phyloP scores from a whole-genome alignment of 768 basidiomycete genomes.

The Psilocybe azurescens region DNA sequence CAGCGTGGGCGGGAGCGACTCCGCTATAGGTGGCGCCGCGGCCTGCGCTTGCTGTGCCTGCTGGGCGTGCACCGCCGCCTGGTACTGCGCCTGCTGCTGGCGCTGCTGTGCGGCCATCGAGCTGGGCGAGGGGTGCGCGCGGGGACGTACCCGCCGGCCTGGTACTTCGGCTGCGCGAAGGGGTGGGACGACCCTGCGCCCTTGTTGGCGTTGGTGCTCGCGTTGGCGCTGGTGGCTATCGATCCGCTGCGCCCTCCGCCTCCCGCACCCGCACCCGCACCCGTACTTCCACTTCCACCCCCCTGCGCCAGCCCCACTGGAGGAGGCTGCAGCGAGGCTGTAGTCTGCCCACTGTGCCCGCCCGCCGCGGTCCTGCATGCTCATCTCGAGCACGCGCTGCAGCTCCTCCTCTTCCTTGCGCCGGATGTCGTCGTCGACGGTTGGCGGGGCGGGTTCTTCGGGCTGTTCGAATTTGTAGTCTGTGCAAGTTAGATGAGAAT shows the following conservation, averaged over 20 bases:
- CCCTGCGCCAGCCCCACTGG: conserved; percentile 21
- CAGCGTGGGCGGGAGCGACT: conserved; percentile 3
- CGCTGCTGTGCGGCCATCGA: conserved; percentile 28
- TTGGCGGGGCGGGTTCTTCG: conserved; percentile 67
- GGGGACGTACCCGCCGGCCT: conserved; percentile 60
- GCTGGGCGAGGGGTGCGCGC: conserved; percentile 52
- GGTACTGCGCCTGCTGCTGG: conserved; percentile 29
- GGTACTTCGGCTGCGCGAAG: conserved; percentile 42
- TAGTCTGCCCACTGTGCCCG: conserved; percentile 59
- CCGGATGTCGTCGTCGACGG: conserved; percentile 79
- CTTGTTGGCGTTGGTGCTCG: conserved; percentile 16
- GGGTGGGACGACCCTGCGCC: conserved; percentile 19
- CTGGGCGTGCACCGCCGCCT: conserved; percentile 24
- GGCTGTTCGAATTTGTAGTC: conserved; percentile 75
- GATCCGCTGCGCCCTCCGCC: neutral
- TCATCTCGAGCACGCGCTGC: conserved; percentile 89
- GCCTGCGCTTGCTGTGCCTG: conserved; percentile 3
- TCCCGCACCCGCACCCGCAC: conserved; percentile 17
- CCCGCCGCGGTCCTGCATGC: conserved; percentile 91
- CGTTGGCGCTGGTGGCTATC: neutral
- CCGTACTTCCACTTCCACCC: too few relatives aligned
- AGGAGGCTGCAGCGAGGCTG: conserved; percentile 38
- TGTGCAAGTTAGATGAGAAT: conserved; percentile 27
- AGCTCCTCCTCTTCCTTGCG: conserved; percentile 94
- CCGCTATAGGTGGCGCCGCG: neutral